phyloP scores from a whole-genome alignment of 306 rosid species.

The Delonix regia region DNA sequence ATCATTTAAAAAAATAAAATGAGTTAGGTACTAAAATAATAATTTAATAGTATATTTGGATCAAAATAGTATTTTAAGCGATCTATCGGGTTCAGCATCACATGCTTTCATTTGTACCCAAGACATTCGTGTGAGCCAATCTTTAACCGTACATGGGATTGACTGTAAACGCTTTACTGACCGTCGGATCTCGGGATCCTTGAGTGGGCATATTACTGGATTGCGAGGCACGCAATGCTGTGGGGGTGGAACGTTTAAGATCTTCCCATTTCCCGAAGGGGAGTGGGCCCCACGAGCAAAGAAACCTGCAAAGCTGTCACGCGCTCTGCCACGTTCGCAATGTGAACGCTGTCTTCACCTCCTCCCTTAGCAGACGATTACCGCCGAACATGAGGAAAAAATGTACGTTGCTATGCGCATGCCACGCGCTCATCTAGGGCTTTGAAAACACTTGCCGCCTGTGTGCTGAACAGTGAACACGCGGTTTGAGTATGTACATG shows the following conservation, averaged over 20 bases:
- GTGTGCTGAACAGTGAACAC: background rate
- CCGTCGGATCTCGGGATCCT: slow-evolving; percentile 10
- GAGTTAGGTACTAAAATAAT: too few species aligned
- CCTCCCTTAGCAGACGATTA: background rate
- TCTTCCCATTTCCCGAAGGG: background rate
- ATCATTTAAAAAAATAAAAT: too few species aligned
- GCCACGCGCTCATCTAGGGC: background rate
- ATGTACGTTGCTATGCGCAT: too few species aligned
- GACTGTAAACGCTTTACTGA: background rate
- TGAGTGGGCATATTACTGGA: background rate
- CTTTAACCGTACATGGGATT: background rate
- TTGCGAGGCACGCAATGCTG: slow-evolving; percentile 8
- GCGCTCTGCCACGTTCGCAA: slow-evolving; percentile 1
- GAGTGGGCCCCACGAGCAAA: background rate
- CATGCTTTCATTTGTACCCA: background rate
- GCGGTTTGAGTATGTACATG: too few species aligned
- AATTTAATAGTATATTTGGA: too few species aligned
- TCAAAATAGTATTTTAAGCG: too few species aligned
- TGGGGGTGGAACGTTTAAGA: background rate
- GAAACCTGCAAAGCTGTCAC: slow-evolving; percentile 6
- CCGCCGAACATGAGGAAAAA: background rate
- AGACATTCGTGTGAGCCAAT: background rate
- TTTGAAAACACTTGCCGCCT: background rate
- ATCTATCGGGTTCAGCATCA: background rate
- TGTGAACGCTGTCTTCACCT: background rate